Evolutionary conservation across 352 stramenopile genomes (phyloP), one percentile per base, ranked within the genome.

Genomic region (Phytopythium cucurbitacearum): DNA sequence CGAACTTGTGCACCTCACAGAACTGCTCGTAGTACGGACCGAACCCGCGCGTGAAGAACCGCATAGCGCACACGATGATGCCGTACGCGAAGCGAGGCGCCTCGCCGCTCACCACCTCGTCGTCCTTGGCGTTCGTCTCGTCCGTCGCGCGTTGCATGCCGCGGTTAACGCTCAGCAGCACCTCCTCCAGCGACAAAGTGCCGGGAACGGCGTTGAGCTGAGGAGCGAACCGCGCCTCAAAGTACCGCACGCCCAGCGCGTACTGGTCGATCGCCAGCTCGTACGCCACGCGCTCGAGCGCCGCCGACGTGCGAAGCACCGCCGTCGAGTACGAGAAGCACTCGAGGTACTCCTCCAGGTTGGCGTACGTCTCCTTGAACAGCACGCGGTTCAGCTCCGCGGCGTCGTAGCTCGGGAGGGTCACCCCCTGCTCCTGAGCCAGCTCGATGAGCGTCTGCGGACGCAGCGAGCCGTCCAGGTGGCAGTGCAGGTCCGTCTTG

Each of bases 11-110:
- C 48, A 93, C 73, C 16, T 88, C 76, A 49, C 79, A 95, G 32
- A 95, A 95, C 15, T 89, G 71, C 53, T 78, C 51, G 56, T 93
- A 95, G 67, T 95, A 96, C 16, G 84, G 84, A 37, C 76, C 77
- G 53, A 93, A 91, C 3, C 65, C 69, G n/a, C 66, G 55, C 6
- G 84, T 84, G 65, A 96, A 96, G 66, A 89, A 91, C 40, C 87
- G 71, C 87, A 96, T 96, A 8, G 84, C 87, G 51, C 87, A 96
- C 33, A 90, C 82, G 50, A 96, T 95, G 51, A 96, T 93, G 50
- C 87, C 82, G 43, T 93, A 96, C 16, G 70, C 75, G 66, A 87
- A 94, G 3, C 35, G 60, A 3, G 85, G 87, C 8, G 82, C 85
- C 13, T 76, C 53, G 10, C 71, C 80, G 33, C 54, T 75, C 12